Evolutionary conservation across 352 stramenopile species (phyloP).

Genomic region (Globisporangium solare): DNA sequence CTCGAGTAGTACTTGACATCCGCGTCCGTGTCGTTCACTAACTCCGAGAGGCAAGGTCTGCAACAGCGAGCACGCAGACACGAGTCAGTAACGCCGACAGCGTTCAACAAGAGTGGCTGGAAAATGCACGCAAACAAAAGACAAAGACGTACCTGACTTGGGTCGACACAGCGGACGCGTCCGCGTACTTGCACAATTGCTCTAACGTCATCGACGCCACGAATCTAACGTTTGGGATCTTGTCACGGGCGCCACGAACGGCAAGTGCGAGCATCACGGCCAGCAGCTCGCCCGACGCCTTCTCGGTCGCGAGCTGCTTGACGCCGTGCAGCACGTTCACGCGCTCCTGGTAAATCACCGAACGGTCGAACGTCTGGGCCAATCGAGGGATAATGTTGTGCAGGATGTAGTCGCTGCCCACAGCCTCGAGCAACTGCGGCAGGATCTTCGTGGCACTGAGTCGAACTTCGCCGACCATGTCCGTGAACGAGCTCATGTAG

Average conservation of each 20-base stretch:
- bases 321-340: constrained; percentile 80
- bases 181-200: constrained; percentile 76
- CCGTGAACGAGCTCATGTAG: constrained; percentile 88
- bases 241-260: constrained; percentile 74
- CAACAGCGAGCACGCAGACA: neutral
- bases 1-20: constrained; percentile 88
- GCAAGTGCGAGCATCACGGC: constrained; percentile 55
- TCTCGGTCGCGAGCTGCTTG: constrained; percentile 69
- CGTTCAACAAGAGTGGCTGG: neutral
- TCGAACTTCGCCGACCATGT: constrained; percentile 94
- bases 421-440: constrained; percentile 61
- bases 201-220: constrained; percentile 82
- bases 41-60: constrained; percentile 70
- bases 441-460: constrained; percentile 90
- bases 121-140: neutral
- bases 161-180: constrained; percentile 53
- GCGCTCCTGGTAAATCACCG: constrained; percentile 83
- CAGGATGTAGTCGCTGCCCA: constrained; percentile 80
- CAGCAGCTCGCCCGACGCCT: constrained; percentile 66
- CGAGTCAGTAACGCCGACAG: neutral
- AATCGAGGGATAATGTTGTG: constrained; percentile 80
- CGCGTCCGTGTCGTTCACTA: constrained; percentile 74
- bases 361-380: constrained; percentile 80
- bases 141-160: constrained; percentile 61
- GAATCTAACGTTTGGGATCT: constrained; percentile 88